phyloP scores from a whole-genome alignment of 1,284 basidiomycete species.

The Cryptococcus sp. region DNA sequence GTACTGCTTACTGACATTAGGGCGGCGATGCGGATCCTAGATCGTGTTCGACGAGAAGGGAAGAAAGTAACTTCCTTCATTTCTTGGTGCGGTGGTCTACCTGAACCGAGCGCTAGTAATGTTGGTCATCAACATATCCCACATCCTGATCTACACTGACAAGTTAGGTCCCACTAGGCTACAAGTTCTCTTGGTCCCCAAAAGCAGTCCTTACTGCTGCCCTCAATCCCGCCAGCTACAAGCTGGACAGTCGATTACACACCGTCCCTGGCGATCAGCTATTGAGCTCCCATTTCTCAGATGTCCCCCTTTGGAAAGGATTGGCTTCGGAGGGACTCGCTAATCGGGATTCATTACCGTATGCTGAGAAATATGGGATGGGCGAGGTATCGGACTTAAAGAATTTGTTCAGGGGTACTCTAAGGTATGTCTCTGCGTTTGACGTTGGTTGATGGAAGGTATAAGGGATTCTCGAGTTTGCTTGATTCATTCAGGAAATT shows the following conservation, averaged over 20 bases:
- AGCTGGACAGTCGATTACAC: constrained; percentile 58
- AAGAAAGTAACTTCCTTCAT: constrained; percentile 72
- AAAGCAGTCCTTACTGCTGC: constrained; percentile 80
- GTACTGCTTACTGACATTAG: constrained; percentile 45
- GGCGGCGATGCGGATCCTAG: constrained; percentile 74
- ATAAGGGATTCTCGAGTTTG: constrained; percentile 75
- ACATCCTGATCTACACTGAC: neutral
- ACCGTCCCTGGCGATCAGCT: constrained; percentile 58
- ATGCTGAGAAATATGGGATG: constrained; percentile 68
- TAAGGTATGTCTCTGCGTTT: constrained; percentile 56
- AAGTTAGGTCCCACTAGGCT: constrained; percentile 63
- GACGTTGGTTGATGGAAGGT: constrained; percentile 53
- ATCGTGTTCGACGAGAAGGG: constrained; percentile 56
- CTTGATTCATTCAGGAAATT: constrained; percentile 70
- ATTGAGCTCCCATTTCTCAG: constrained; percentile 59
- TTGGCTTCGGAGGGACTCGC: constrained; percentile 80
- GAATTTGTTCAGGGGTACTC: constrained; percentile 78
- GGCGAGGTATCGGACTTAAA: constrained; percentile 53
- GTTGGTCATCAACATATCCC: constrained; percentile 23
- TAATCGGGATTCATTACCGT: constrained; percentile 79
- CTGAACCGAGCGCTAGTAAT: constrained; percentile 64
- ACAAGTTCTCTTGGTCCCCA: constrained; percentile 96
- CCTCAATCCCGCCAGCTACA: constrained; percentile 69
- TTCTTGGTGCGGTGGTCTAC: constrained; percentile 91
- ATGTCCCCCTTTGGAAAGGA: constrained; percentile 63